Evolutionary conservation across 1,284 basidiomycete species (phyloP).

Genomic region (Malassezia dermatis): DNA sequence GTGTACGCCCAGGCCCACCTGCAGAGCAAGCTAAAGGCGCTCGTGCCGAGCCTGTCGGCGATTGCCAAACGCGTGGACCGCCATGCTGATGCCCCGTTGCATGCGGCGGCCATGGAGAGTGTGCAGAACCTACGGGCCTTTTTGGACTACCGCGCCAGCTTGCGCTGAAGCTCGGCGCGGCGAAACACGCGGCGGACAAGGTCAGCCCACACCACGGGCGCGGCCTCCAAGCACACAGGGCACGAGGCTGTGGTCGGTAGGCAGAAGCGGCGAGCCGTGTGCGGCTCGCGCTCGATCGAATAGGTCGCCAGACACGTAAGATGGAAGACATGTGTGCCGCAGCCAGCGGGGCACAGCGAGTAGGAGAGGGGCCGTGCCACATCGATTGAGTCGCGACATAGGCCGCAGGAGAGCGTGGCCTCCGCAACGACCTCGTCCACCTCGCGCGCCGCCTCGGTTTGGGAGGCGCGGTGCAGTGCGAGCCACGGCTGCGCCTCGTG

Average conservation of each 20-base stretch:
- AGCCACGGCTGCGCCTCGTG: neutral
- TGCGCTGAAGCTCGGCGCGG: conserved; percentile 26
- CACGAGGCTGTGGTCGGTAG: conserved; percentile 5
- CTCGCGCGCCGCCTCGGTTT: neutral
- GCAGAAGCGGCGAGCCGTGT: conserved; percentile 6
- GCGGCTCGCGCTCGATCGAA: neutral
- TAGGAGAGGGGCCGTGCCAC: neutral
- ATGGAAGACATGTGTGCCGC: conserved; percentile 4
- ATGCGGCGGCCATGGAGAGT: conserved; percentile 31
- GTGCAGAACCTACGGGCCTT: conserved; percentile 18
- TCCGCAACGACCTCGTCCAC: neutral
- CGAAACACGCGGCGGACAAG: conserved; percentile 12
- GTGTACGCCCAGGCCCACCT: conserved; percentile 59
- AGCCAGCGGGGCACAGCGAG: neutral
- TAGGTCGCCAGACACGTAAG: conserved; percentile 12
- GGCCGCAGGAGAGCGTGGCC: neutral
- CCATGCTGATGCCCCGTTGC: neutral
- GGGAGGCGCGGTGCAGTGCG: neutral
- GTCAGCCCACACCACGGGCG: conserved; percentile 10
- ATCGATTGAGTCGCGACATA: neutral
- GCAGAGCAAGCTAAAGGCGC: conserved; percentile 54
- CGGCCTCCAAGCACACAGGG: neutral
- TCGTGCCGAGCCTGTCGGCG: conserved; percentile 56
- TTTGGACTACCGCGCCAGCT: conserved; percentile 10
- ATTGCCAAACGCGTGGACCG: conserved; percentile 23